These are phyloP conservation scores for Phytophthora kernoviae DNA, from an alignment of 352 stramenopile genomes.

Conservation along the genomic window DNA sequence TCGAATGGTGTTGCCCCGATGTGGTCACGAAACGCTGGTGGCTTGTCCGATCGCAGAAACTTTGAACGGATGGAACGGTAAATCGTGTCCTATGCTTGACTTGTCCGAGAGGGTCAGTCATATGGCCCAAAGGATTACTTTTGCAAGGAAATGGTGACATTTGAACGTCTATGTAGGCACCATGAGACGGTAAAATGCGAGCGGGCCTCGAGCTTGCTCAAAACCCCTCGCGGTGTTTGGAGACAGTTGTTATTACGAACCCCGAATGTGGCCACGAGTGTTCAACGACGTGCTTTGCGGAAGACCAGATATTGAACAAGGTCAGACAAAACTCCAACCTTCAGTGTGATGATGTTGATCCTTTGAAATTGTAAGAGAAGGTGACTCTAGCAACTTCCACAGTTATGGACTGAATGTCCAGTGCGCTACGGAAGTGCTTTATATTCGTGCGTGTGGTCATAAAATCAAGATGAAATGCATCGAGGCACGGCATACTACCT, in stretches of 20 bases:
- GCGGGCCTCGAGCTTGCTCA: conserved; percentile 72
- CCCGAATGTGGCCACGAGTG: conserved; percentile 75
- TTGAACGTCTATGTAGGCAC: conserved; percentile 71
- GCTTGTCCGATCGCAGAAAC: conserved; percentile 50
- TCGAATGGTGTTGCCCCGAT: conserved; percentile 58
- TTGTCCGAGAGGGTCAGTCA: conserved; percentile 58
- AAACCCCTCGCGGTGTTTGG: conserved; percentile 46
- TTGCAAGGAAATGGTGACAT: conserved; percentile 62
- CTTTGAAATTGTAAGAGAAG: conserved; percentile 43
- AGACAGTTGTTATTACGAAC: conserved; percentile 54
- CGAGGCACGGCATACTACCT: conserved; percentile 38
- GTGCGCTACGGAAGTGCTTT: conserved; percentile 40
- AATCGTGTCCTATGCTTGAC: conserved; percentile 30
- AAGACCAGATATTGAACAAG: conserved; percentile 14
- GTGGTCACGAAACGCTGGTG: conserved; percentile 57
- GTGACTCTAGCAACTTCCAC: conserved; percentile 34
- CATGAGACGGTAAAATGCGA: conserved; percentile 58
- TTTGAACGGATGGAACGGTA: conserved; percentile 58
- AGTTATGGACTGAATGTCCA: conserved; percentile 50
- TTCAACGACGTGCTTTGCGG: conserved; percentile 57
- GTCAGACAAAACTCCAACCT: neutral
- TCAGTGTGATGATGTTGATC: conserved; percentile 16
- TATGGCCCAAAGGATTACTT: conserved; percentile 79
- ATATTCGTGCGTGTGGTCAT: conserved; percentile 51
- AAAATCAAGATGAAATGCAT: conserved; percentile 51